Evolutionary conservation across 129 eudicot genomes (phyloP), one percentile per base, ranked within the genome.

Genomic region (Glebionis coronaria): DNA sequence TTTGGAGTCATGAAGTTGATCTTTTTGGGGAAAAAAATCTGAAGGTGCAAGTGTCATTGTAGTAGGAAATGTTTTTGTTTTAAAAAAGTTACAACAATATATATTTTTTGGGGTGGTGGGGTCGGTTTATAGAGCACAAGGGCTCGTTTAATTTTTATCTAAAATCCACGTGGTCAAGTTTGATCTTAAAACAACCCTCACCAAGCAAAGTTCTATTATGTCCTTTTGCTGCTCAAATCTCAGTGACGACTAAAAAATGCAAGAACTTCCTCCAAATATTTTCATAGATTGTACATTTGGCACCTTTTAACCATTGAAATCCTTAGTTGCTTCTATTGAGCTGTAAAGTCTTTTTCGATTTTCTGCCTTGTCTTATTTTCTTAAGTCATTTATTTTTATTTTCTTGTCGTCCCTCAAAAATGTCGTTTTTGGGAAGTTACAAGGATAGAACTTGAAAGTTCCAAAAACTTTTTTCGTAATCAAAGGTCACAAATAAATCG

Each of bases 171-270:
- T 4, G 57, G 20, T 52, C 56, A 52, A 52, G 16, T 62, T 10
- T 38, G 4, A 9, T 9, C 15, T 50, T 28, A 12, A 28, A 25
- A 50, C 5, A 16, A 18, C 51, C 18, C 47, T 66, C 47, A 28
- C 50, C 8, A 38, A 53, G 72, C 42, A 42, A 40, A 16, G 16
- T 42, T 14, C 5, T 23, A 4, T 21, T 3, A 29, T 29, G 27
- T 62, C 52, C 10, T 27, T 42, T 42, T 18, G 53, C 53, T 62
- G 16, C 67, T 62, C 51, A 62, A 18, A n/a, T n/a, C n/a, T n/a
- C n/a, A n/a, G n/a, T 42, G 51, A 44, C 23, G 9, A 62, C 52
- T 44, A 57, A 55, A 19, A 8, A 21, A 12, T 57, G 63, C 16
- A 19, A 16, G 23, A 25, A 42, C 14, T 11, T 61, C 31, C 3